Evolutionary conservation across 2,329 filamentous ascomycete species (phyloP).

Genomic region (Trichocomaceae sp.): DNA sequence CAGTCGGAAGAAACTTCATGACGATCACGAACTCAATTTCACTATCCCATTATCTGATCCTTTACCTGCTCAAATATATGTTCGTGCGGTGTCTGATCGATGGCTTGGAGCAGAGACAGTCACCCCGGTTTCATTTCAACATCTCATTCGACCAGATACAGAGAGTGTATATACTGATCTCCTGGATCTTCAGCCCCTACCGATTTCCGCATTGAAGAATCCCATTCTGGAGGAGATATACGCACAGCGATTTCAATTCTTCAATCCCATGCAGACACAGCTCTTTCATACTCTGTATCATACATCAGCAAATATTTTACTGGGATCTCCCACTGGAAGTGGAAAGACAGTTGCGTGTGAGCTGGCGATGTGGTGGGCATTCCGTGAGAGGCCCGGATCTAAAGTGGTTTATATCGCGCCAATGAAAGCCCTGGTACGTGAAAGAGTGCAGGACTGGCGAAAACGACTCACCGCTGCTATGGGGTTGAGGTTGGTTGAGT

Average conservation of each 20-base stretch:
- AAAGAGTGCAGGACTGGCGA: constrained; percentile 93
- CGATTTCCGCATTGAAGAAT: constrained; percentile 81
- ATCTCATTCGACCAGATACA: constrained; percentile 92
- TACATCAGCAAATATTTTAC: constrained; percentile 80
- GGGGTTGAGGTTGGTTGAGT: constrained; percentile 83
- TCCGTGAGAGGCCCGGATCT: constrained; percentile 84
- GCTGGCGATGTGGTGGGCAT: constrained; percentile 99
- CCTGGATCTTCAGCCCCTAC: constrained; percentile 81
- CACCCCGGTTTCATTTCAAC: constrained; percentile 91
- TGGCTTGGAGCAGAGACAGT: constrained; percentile 98
- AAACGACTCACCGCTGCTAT: constrained; percentile 72
- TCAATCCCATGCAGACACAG: constrained; percentile 99
- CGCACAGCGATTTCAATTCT: constrained; percentile 80
- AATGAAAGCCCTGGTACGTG: constrained; percentile 96
- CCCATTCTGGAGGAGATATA: constrained; percentile 83
- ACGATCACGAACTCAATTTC: constrained; percentile 97
- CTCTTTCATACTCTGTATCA: constrained; percentile 97
- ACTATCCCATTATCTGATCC: constrained; percentile 94
- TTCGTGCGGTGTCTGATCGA: constrained; percentile 85
- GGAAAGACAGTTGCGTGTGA: constrained; percentile 96
- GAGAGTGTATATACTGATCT: constrained; percentile 96
- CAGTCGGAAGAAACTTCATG: constrained; percentile 78
- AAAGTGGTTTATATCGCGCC: constrained; percentile 99
- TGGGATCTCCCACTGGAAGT: constrained; percentile 93
- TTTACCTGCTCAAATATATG: constrained; percentile 90